Percentiles rank a stretch among this genome's conserved stretches.
Conservation (phyloP, 2,329 filamentous ascomycete species). For the Ambrosiella xylebori region DNA sequence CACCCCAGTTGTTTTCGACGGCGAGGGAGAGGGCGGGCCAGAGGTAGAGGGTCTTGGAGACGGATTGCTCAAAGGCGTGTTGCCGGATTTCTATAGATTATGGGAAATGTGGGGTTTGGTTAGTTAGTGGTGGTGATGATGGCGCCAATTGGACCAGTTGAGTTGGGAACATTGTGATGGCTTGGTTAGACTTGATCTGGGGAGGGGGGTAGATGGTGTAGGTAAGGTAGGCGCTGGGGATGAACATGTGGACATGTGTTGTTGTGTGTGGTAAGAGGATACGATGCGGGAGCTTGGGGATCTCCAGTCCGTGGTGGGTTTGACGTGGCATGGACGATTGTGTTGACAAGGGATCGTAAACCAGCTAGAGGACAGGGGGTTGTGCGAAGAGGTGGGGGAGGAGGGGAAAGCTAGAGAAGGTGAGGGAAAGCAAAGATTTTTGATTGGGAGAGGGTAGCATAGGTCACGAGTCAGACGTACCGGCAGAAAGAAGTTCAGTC, state of each 20-base stretch:
- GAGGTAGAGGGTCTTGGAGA: conserved; percentile 68
- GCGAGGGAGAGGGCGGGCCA: conserved; percentile 82
- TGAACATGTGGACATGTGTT: no score
- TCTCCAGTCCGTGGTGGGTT: no score
- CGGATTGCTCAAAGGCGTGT: conserved; percentile 64
- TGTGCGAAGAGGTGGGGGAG: neutral
- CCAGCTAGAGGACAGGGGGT: neutral
- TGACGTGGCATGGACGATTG: no score
- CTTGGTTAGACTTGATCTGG: no score
- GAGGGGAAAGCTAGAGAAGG: neutral
- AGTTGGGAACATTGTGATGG: no score
- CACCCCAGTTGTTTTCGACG: conserved; percentile 76
- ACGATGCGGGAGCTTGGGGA: no score
- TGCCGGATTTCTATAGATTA: conserved; percentile 32
- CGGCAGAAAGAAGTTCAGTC: neutral
- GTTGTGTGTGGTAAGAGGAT: no score
- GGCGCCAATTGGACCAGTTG: no score
- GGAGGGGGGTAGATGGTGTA: no score
- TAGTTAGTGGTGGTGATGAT: no score
- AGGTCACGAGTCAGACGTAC: neutral
- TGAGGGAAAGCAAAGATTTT: neutral
- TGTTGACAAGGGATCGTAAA: neutral
- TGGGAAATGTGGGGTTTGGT: no score
- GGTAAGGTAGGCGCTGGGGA: no score
- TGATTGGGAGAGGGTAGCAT: neutral